A percentile compares a stretch with the other conserved stretches of the same genome.
Conservation (phyloP, 73 alveolate species). For the Tetrahymena borealis region DNA sequence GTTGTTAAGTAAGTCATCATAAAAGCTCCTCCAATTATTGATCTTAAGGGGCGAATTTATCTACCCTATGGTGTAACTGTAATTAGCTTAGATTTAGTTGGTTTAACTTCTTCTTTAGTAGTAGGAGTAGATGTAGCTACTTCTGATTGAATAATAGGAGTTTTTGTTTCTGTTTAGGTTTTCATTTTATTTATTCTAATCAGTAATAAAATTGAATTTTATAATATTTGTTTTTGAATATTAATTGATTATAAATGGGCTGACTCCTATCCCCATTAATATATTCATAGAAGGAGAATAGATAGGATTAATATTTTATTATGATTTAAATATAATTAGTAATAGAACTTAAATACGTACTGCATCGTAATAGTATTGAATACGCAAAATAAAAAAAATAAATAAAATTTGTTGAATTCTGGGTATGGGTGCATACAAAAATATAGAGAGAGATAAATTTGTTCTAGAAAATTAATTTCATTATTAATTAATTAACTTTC, state of each 20-base stretch:
- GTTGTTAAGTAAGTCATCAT: not conserved
- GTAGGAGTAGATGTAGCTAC: not conserved
- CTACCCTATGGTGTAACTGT: not conserved
- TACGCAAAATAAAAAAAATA: not conserved
- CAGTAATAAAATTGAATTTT: not conserved
- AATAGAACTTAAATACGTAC: not conserved
- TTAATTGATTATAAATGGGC: no score
- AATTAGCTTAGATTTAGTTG: not conserved
- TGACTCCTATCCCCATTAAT: no score
- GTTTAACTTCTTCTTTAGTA: not conserved
- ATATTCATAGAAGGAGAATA: no score
- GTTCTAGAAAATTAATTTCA: no score
- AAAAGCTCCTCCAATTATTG: not conserved
- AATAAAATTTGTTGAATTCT: not conserved
- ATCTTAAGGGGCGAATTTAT: not conserved
- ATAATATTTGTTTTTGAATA: no score
- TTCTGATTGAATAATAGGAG: not conserved
- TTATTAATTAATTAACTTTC: no score
- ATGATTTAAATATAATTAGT: not conserved
- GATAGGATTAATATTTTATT: not conserved
- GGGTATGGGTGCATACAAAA: no score
- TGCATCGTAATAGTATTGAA: not conserved
- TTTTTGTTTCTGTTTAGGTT: not conserved
- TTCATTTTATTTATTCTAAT: not conserved
- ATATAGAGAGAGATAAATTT: no score